A percentile compares a stretch with the other conserved stretches of the same genome.
Evolutionary conservation across 202 grass and related monocot species (phyloP).

Genomic region (Musa balbisiana): DNA sequence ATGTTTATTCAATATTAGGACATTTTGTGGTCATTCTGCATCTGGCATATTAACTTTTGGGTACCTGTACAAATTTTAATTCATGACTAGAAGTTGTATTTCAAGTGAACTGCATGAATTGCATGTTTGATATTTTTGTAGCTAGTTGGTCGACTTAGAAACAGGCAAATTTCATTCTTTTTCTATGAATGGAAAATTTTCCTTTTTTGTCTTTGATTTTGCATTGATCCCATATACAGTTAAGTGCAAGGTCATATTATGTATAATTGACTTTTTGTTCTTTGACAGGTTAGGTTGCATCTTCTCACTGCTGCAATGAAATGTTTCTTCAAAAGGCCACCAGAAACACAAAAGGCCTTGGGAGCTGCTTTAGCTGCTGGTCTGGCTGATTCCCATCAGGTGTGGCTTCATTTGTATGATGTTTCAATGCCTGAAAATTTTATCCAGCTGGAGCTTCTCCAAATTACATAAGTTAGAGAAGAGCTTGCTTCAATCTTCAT

Average conservation of each 20-base stretch:
- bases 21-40: too few species aligned
- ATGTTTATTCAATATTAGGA: too few species aligned
- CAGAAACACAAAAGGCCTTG: conserved; percentile 77
- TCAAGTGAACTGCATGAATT: not conserved
- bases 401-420: conserved; percentile 20
- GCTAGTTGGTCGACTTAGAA: not conserved
- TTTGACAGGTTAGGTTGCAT: conserved; percentile 81
- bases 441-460: conserved; percentile 14
- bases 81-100: not conserved
- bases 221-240: not conserved
- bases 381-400: conserved; percentile 83
- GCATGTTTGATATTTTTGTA: not conserved
- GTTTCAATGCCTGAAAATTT: not conserved
- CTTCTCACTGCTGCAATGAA: conserved; percentile 91
- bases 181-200: not conserved
- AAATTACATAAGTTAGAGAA: not conserved
- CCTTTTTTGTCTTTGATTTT: not conserved
- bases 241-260: not conserved
- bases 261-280: conserved; percentile 12
- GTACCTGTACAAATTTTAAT: not conserved
- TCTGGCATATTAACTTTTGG: too few species aligned
- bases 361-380: conserved; percentile 87
- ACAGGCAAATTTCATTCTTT: not conserved
- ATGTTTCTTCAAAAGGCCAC: conserved; percentile 95
- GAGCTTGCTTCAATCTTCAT: conserved; percentile 13